phyloP scores from a whole-genome alignment of 2,329 filamentous ascomycete genomes.

The Geosmithia morbida region DNA sequence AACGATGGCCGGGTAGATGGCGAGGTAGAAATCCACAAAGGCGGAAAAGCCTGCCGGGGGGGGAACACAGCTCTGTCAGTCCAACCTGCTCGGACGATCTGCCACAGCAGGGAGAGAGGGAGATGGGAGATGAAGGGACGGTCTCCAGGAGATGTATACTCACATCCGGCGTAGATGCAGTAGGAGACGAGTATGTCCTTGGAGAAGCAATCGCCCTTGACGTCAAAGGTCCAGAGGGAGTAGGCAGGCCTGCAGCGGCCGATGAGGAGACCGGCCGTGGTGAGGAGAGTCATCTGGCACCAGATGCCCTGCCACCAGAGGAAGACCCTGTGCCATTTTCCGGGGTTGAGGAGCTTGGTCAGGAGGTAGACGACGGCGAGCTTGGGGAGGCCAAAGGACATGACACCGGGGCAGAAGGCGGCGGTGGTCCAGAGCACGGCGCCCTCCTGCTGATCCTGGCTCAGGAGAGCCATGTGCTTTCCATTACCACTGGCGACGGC shows the following conservation, averaged over 20 bases:
- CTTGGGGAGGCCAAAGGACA: slow-evolving; percentile 13
- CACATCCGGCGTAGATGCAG: slow-evolving; percentile 6
- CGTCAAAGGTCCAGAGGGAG: slow-evolving; percentile 8
- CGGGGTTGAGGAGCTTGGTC: slow-evolving; percentile 10
- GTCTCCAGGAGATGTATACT: not conserved
- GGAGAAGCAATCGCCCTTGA: slow-evolving; percentile 6
- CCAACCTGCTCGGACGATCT: too few relatives aligned
- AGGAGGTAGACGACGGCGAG: slow-evolving; percentile 12
- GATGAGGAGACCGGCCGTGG: slow-evolving; percentile 8
- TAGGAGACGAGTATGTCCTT: slow-evolving; percentile 7
- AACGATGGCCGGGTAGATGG: slow-evolving; percentile 9
- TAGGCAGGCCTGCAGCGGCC: slow-evolving; percentile 10
- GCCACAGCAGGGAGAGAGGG: too few relatives aligned
- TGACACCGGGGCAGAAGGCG: slow-evolving; percentile 11
- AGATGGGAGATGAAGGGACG: not conserved
- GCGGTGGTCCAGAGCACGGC: slow-evolving; percentile 9
- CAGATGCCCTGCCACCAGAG: slow-evolving; percentile 9
- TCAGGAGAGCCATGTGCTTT: slow-evolving; percentile 6
- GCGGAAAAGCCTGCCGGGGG: slow-evolving; percentile 10
- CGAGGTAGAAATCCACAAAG: slow-evolving; percentile 11
- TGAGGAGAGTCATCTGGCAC: slow-evolving; percentile 5
- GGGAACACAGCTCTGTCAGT: too few relatives aligned
- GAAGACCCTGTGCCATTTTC: slow-evolving; percentile 6
- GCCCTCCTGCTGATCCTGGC: slow-evolving; percentile 2
- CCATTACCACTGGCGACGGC: slow-evolving; percentile 9